phyloP scores from a whole-genome alignment of 306 rosid genomes.

The Elaeagnus macrophylla region DNA sequence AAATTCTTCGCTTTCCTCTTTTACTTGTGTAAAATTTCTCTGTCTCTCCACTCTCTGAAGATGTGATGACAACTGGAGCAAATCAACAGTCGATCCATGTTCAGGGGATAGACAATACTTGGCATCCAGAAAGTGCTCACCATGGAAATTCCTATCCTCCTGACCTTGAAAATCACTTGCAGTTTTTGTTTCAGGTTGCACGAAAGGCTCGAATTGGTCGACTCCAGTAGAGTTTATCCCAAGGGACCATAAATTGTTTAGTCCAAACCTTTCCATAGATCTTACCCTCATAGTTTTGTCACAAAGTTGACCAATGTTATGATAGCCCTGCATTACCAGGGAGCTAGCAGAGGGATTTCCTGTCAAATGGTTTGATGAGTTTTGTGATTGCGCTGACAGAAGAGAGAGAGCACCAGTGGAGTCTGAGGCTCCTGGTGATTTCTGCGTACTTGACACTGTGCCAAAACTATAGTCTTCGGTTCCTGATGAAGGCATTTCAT shows the following conservation, averaged over 20 bases:
- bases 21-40: slow-evolving; percentile 48
- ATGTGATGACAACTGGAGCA: slow-evolving; percentile 78
- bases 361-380: slow-evolving; percentile 48
- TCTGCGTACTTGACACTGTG: slow-evolving; percentile 40
- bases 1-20: slow-evolving; percentile 49
- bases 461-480: slow-evolving; percentile 49
- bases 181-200: too few species aligned
- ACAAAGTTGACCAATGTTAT: slow-evolving; percentile 37
- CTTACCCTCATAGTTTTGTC: slow-evolving; percentile 42
- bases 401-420: slow-evolving; percentile 95
- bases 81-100: slow-evolving; percentile 57
- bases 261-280: slow-evolving; percentile 43
- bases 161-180: slow-evolving; percentile 29
- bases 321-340: slow-evolving; percentile 42
- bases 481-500: slow-evolving; percentile 35
- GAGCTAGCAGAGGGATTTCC: slow-evolving; percentile 51
- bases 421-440: slow-evolving; percentile 46
- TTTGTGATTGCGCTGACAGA: slow-evolving; percentile 91
- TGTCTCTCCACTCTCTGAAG: slow-evolving; percentile 79
- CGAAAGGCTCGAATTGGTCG: slow-evolving; percentile 35
- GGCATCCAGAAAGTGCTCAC: slow-evolving; percentile 32
- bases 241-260: slow-evolving; percentile 33
- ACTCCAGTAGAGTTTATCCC: slow-evolving; percentile 41
- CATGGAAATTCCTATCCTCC: slow-evolving; percentile 48
- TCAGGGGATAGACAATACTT: slow-evolving; percentile 37